Evolutionary conservation across 164 flowering plant species (phyloP).

Genomic region (Liquidambar formosana): DNA sequence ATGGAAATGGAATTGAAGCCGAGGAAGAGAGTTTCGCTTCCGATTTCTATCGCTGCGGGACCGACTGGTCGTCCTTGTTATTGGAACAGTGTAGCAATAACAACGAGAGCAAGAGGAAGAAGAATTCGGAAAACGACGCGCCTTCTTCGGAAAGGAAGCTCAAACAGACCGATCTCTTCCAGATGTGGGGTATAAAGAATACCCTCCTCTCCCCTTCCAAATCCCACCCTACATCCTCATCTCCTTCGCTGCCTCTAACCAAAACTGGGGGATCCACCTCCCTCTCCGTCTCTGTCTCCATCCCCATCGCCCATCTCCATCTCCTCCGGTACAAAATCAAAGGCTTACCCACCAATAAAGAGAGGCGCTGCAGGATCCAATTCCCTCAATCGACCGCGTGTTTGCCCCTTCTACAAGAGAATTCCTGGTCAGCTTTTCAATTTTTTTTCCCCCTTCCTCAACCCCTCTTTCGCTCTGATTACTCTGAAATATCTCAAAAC

Average conservation of each 20-base stretch:
- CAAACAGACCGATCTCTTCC: constrained; percentile 52
- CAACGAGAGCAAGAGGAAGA: no score
- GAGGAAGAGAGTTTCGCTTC: constrained; percentile 39
- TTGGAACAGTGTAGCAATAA: no score
- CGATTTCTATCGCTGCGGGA: constrained; percentile 53
- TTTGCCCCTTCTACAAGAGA: constrained; percentile 77
- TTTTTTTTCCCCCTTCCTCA: not conserved
- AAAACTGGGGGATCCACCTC: no score
- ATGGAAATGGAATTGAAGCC: not conserved
- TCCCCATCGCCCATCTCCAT: no score
- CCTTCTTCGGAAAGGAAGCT: constrained; percentile 20
- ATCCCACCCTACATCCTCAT: not conserved
- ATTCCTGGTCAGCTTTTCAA: constrained; percentile 45
- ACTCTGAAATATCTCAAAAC: not conserved
- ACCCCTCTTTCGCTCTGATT: not conserved
- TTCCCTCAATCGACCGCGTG: constrained; percentile 18
- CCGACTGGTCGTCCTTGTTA: constrained; percentile 55
- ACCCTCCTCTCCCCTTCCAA: not conserved
- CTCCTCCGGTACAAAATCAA: not conserved
- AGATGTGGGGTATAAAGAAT: constrained; percentile 55
- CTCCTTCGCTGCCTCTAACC: no score
- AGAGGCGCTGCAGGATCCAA: not conserved
- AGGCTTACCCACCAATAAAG: not conserved
- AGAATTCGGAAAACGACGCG: not conserved
- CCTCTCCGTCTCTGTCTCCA: no score